Base-by-base conservation (phyloP, 1,139 yeast genomes). In the Candida albicans region DNA sequence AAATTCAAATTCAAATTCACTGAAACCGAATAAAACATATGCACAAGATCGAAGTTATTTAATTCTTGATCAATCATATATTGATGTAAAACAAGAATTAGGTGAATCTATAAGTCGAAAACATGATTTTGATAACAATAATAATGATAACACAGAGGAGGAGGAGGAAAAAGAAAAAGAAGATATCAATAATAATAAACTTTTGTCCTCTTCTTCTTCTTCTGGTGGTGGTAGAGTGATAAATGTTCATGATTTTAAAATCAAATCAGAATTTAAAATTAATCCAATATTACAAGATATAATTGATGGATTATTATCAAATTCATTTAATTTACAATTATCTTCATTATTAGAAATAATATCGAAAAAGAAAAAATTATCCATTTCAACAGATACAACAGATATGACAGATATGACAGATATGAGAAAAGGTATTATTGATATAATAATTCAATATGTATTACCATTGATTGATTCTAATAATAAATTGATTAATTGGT, bases 11-110 rank as follows among this genome's bases (percentile, higher is more conserved):
- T 4, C 22, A 18, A 18, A 4, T 4, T 18, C 22, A 18, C 5
- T 18, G 22, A 18, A 18, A 18, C 31, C 22, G 25, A 13, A 27
- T 6, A 49, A 46, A 31, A 52, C 51, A 2, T 62, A 62, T 40
- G 59, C 64, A 1, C 57, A 57, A 1, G 57, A 55, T 32, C 44
- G 68, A 40, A 56, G 62, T 31, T 59, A 48, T 42, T 50, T 62
- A 18, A 27, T 55, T n/a, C 55, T 57, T 6, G 53, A 49, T 10
- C 37, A 35, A 11, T 43, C 35, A 3, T 18, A 18, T 18, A 41
- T 42, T 6, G 33, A 42, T n/a, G 33, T 39, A 3, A 45, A 38
- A 15, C 37, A 39, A 33, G 50, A 46, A 26, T 9, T 36, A 12
- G 37, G 35, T 27, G 41, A 44, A 13, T 29, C 30, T n/a, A 44